Evolutionary conservation across 1,284 basidiomycete genomes (phyloP), one percentile per base, ranked within the genome.

Genomic region (Somion occarium): DNA sequence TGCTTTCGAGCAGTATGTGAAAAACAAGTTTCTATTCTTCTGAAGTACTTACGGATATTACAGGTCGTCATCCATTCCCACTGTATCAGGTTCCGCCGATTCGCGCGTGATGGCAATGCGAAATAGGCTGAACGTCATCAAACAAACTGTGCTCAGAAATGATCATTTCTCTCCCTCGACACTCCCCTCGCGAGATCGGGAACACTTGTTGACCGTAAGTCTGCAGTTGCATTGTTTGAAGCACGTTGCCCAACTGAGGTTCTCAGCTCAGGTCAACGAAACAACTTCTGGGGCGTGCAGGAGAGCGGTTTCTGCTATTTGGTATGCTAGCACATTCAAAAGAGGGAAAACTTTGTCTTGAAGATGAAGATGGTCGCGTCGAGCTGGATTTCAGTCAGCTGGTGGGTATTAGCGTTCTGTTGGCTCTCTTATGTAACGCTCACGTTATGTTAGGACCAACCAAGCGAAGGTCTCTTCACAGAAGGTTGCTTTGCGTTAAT

Each of bases 141-240:
- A 85, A 60, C 93, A 96, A 70, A 89, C 91, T 58, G 82, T 98
- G 22, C 71, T 96, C 34, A 78, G 94, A 19, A 97, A 97, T 62
- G 95, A 98, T 65, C 93, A 97, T 67, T 98, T 98, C 68, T 93
- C 92, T 2, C 94, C 94, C 4, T 95, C 94, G 2, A 93, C 92
- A 0, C 69, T 97, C 20, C 91, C 91, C 30, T 93, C 92, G 22
- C 80, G 85, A 53, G 90, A 96, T 68, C 75, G 92, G 46, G 83
- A 88, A 53, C 83, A 83, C 53, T 84, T 96, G 50, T 82, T 97
- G 45, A 96, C 93, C 57, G 91, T 91, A 61, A 56, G 81, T 41
- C n/a, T 46, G 43, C 50, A 54, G 49, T 38, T 19, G n/a, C 12
- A 38, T 54, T 25, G 15, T 15, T 34, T 15, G 30, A 15, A 15